These are phyloP conservation scores for Musa troglodytarum DNA, from an alignment of 176 grass and related monocot species.

Conservation along the genomic window DNA sequence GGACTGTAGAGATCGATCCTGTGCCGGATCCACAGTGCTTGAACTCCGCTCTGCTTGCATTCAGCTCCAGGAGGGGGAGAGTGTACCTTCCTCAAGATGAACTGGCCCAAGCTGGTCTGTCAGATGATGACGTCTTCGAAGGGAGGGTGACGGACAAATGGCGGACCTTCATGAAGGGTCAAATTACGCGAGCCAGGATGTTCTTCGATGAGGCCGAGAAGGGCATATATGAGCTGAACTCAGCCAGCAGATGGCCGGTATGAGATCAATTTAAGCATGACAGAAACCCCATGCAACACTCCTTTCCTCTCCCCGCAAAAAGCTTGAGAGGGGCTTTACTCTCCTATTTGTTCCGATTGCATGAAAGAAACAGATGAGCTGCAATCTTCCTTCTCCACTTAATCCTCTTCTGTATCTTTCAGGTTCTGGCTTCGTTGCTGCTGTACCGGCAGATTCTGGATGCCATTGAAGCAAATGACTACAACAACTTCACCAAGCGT, in stretches of 20 bases:
- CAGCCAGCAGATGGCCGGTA: slow-evolving; percentile 94
- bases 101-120: slow-evolving; percentile 51
- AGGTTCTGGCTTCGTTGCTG: slow-evolving; percentile 75
- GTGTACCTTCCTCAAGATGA: slow-evolving; percentile 96
- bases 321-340: too few species aligned
- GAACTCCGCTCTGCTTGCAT: slow-evolving; percentile 34
- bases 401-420: background rate
- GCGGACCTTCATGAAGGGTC: slow-evolving; percentile 93
- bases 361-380: too few species aligned
- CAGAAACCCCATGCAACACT: too few species aligned
- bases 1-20: too few species aligned
- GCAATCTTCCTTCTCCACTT: too few species aligned
- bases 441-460: slow-evolving; percentile 92
- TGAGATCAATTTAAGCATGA: background rate
- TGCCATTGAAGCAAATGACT: slow-evolving; percentile 85
- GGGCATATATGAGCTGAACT: slow-evolving; percentile 58
- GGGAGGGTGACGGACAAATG: slow-evolving; percentile 87
- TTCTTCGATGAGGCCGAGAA: slow-evolving; percentile 84
- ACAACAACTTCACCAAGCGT: slow-evolving; percentile 88
- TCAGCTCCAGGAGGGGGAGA: slow-evolving; percentile 81
- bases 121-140: slow-evolving; percentile 74
- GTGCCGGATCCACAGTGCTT: background rate
- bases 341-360: too few species aligned
- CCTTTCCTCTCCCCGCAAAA: too few species aligned
- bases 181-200: slow-evolving; percentile 74